phyloP scores from a whole-genome alignment of 169 alveolate genomes.

The Plasmodium falciparum region DNA sequence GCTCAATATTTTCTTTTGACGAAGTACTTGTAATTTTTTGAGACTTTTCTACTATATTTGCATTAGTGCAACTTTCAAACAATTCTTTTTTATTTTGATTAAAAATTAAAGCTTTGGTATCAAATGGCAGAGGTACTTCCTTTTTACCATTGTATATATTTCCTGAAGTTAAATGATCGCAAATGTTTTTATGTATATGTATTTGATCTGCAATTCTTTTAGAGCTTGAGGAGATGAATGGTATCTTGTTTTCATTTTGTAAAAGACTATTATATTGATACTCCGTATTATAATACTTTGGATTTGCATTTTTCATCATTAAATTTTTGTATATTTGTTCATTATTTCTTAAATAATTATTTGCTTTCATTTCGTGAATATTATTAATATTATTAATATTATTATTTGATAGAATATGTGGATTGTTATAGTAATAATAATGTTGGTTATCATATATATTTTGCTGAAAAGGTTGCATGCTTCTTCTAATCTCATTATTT shows the following conservation, averaged over 20 bases:
- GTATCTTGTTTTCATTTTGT: not conserved
- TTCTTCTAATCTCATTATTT: too few species aligned
- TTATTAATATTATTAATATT: not conserved
- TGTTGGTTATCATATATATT: too few species aligned
- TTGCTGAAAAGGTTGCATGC: too few species aligned
- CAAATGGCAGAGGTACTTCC: not conserved
- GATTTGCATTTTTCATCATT: not conserved
- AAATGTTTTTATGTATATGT: not conserved
- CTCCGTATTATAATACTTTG: not conserved
- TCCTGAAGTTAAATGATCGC: not conserved
- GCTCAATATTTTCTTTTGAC: too few species aligned
- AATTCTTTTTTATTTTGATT: not conserved
- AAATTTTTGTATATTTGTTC: not conserved
- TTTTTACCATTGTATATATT: not conserved
- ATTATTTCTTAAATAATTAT: not conserved
- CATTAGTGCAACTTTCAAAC: not conserved
- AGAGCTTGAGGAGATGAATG: not conserved
- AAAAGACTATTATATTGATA: not conserved
- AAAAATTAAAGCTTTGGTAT: too few species aligned
- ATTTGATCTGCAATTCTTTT: not conserved
- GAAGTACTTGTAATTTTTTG: too few species aligned
- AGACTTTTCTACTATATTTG: not conserved
- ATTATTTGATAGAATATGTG: constrained; percentile 4
- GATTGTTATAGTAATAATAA: not conserved
- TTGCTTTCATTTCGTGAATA: not conserved